Conservation (phyloP, 768 basidiomycete genomes). For the Cyathus striatus region DNA sequence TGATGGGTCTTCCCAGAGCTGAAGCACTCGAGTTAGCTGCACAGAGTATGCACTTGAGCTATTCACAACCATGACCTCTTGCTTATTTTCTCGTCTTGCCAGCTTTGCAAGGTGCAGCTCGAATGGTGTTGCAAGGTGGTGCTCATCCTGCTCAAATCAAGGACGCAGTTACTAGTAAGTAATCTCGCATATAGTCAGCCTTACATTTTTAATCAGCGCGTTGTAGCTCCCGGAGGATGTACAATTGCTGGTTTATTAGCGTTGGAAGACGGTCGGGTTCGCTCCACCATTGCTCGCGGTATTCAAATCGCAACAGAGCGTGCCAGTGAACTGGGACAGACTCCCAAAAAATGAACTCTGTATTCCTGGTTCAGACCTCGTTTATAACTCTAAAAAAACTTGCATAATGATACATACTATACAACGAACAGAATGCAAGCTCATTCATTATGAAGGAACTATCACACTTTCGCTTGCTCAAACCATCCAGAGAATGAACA, state of each 20-base stretch:
- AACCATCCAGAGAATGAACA: no score
- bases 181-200: not conserved
- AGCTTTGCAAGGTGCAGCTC: constrained; percentile 95
- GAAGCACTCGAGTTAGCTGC: constrained; percentile 95
- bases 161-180: constrained; percentile 93
- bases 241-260: constrained; percentile 96
- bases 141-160: constrained; percentile 94
- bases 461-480: no score
- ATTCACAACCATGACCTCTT: no score
- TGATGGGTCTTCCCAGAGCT: constrained; percentile 96
- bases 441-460: no score
- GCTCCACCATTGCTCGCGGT: constrained; percentile 91
- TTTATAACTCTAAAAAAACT: no score
- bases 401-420: no score
- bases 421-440: no score
- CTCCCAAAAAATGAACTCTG: constrained; percentile 38
- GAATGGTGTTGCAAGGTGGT: constrained; percentile 89
- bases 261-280: constrained; percentile 89
- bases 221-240: constrained; percentile 89
- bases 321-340: constrained; percentile 81
- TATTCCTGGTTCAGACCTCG: no score
- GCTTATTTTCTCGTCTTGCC: no score
- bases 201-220: not conserved
- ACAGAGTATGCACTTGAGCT: constrained; percentile 81
- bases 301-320: constrained; percentile 93